These are phyloP conservation scores for Coemansia sp. DNA, from an alignment of 192 early-diverging fungal genomes.

Conservation along the genomic window DNA sequence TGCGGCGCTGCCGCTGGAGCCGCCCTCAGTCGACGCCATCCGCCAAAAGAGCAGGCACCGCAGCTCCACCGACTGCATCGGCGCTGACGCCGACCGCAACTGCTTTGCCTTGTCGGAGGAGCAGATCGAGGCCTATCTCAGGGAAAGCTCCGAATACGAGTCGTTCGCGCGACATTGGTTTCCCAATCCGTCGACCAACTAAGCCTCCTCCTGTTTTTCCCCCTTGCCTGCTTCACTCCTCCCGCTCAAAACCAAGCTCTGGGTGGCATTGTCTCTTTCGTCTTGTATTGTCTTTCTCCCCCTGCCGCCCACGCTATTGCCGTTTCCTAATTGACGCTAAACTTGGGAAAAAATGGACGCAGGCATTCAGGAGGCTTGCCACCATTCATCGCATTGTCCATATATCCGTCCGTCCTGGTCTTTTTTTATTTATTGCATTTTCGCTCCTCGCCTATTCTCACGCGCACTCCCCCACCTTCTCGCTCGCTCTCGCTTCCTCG, in stretches of 20 bases:
- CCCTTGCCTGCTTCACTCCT: not conserved
- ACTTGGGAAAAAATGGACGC: not conserved
- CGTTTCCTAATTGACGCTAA: not conserved
- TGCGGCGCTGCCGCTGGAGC: slow-evolving; percentile 45
- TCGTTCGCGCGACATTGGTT: slow-evolving; percentile 54
- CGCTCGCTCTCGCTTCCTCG: not conserved
- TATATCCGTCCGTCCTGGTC: not conserved
- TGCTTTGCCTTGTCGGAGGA: slow-evolving; percentile 47
- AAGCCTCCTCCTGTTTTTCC: not conserved
- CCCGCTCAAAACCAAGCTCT: not conserved
- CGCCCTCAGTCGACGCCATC: slow-evolving; percentile 19
- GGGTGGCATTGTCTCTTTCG: not conserved
- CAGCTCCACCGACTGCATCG: slow-evolving; percentile 41
- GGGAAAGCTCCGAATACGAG: slow-evolving; percentile 50
- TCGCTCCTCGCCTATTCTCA: not conserved
- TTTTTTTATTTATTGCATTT: not conserved
- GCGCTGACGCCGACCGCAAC: slow-evolving; percentile 18
- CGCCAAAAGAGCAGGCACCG: slow-evolving; percentile 20
- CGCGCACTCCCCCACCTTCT: not conserved
- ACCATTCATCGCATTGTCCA: slow-evolving; percentile 3
- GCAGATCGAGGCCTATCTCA: slow-evolving; percentile 44
- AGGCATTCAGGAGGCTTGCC: not conserved
- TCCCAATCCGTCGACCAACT: slow-evolving; percentile 27
- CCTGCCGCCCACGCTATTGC: slow-evolving; percentile 2
- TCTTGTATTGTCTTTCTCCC: not conserved